Percentiles rank a stretch among this genome's conserved stretches.
Evolutionary conservation across 2,329 filamentous ascomycete genomes (phyloP).

Genomic region (Coniochaeta sp.): DNA sequence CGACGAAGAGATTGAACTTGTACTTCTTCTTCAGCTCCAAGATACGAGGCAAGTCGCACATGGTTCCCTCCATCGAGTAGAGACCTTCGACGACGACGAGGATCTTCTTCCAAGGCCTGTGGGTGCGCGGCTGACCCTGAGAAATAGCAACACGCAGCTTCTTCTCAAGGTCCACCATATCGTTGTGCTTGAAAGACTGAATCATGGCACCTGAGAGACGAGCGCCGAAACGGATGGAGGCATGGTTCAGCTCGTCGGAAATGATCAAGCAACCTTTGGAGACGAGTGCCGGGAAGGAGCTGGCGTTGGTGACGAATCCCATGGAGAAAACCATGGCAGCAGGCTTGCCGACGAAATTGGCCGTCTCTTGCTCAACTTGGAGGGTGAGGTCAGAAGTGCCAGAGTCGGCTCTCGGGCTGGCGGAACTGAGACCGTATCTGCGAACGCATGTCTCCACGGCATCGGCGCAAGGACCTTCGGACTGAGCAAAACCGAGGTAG

Average conservation of each 20-base stretch:
- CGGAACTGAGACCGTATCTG: conserved; percentile 77
- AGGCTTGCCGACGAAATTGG: conserved; percentile 88
- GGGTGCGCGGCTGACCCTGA: conserved; percentile 94
- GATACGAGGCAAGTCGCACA: conserved; percentile 93
- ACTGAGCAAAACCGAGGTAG: conserved; percentile 96
- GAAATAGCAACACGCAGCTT: conserved; percentile 87
- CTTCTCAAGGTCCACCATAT: conserved; percentile 80
- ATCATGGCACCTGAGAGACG: conserved; percentile 93
- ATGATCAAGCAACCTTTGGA: conserved; percentile 91
- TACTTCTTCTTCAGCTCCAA: conserved; percentile 86
- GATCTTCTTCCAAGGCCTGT: conserved; percentile 99
- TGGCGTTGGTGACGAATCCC: conserved; percentile 95
- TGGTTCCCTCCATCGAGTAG: conserved; percentile 99
- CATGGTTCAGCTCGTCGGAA: conserved; percentile 95
- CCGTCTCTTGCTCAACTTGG: conserved; percentile 86
- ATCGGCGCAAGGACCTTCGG: conserved; percentile 92
- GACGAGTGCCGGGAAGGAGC: conserved; percentile 84
- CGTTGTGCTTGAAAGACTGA: conserved; percentile 95
- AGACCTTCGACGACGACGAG: conserved; percentile 91
- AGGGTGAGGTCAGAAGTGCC: conserved; percentile 82
- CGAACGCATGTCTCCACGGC: conserved; percentile 78
- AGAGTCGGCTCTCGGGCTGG: conserved; percentile 73
- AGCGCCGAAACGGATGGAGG: conserved; percentile 91
- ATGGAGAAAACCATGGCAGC: conserved; percentile 97
- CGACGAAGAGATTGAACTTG: conserved; percentile 93